Percentiles rank a stretch among this genome's conserved stretches.
Conservation (phyloP, 495 filamentous ascomycete genomes). For the Baudoinia panamericana region DNA sequence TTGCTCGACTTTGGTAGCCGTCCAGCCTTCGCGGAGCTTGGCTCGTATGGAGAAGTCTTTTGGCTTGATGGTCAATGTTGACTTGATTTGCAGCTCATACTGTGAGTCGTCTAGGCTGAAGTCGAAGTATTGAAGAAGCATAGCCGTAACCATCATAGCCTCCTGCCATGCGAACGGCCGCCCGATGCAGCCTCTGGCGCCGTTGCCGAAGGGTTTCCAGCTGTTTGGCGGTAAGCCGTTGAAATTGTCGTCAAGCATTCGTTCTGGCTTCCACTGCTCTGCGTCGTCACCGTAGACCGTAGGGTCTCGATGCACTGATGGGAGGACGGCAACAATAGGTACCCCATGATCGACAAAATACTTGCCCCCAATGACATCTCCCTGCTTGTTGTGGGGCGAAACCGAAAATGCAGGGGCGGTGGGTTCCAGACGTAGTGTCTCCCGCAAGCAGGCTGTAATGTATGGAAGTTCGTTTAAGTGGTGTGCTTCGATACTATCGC, state of each 20-base stretch:
- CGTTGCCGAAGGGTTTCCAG: constrained; percentile 55
- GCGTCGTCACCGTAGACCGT: constrained; percentile 47
- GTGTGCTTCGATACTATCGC: constrained; percentile 47
- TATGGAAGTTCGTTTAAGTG: constrained; percentile 56
- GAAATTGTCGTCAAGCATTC: constrained; percentile 51
- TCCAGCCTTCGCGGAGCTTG: constrained; percentile 43
- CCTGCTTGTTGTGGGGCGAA: constrained; percentile 39
- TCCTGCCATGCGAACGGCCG: constrained; percentile 55
- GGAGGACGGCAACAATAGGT: constrained; percentile 46
- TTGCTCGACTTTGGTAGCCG: constrained; percentile 44
- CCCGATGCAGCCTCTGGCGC: constrained; percentile 39
- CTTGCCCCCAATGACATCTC: constrained; percentile 44
- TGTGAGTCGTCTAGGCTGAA: constrained; percentile 41
- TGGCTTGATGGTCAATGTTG: constrained; percentile 67
- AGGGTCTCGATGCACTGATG: constrained; percentile 54
- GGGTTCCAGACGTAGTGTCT: constrained; percentile 54
- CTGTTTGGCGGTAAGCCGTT: constrained; percentile 38
- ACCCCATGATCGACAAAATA: constrained; percentile 51
- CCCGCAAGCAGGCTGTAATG: constrained; percentile 52
- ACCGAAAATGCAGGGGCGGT: constrained; percentile 47
- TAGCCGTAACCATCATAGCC: constrained; percentile 38
- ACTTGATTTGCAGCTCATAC: constrained; percentile 54
- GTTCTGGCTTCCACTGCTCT: constrained; percentile 45
- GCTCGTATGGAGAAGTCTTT: constrained; percentile 60
- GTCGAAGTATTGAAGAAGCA: constrained; percentile 52